These are phyloP conservation scores for Meyerozyma sp. DNA, from an alignment of 1,139 yeast genomes.

Conservation along the genomic window DNA sequence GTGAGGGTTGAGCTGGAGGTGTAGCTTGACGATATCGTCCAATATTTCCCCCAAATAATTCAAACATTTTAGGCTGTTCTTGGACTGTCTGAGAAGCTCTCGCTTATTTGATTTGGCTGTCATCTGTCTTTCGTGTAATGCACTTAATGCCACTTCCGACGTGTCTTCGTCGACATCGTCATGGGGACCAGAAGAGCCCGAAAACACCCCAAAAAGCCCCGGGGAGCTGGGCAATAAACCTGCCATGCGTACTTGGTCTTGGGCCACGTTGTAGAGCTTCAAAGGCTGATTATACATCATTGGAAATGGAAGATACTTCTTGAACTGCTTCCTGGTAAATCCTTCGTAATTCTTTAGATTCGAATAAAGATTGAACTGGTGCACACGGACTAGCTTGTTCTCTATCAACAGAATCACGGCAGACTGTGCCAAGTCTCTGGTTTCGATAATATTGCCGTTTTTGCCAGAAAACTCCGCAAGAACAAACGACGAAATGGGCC, in stretches of 20 bases:
- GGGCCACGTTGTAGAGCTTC: slow-evolving; percentile 45
- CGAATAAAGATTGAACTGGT: slow-evolving; percentile 59
- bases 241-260: slow-evolving; percentile 31
- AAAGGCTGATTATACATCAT: slow-evolving; percentile 80
- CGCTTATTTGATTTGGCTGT: slow-evolving; percentile 39
- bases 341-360: slow-evolving; percentile 59
- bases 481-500: slow-evolving; percentile 34
- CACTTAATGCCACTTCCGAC: slow-evolving; percentile 42
- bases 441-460: neutral
- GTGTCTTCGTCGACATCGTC: slow-evolving; percentile 16
- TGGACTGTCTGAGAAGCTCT: slow-evolving; percentile 41
- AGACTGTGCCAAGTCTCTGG: neutral
- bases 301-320: slow-evolving; percentile 66
- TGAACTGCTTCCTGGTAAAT: slow-evolving; percentile 58
- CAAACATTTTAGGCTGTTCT: slow-evolving; percentile 49
- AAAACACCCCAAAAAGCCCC: slow-evolving; percentile 24
- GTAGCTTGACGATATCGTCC: slow-evolving; percentile 18
- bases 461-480: neutral
- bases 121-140: slow-evolving; percentile 46
- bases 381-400: slow-evolving; percentile 22
- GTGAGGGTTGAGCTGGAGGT: slow-evolving; percentile 10
- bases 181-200: slow-evolving; percentile 12
- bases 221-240: slow-evolving; percentile 33
- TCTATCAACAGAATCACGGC: neutral
- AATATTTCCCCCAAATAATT: slow-evolving; percentile 32